Conservation (phyloP, 2,329 filamentous ascomycete genomes). For the Coleophoma crateriformis region DNA sequence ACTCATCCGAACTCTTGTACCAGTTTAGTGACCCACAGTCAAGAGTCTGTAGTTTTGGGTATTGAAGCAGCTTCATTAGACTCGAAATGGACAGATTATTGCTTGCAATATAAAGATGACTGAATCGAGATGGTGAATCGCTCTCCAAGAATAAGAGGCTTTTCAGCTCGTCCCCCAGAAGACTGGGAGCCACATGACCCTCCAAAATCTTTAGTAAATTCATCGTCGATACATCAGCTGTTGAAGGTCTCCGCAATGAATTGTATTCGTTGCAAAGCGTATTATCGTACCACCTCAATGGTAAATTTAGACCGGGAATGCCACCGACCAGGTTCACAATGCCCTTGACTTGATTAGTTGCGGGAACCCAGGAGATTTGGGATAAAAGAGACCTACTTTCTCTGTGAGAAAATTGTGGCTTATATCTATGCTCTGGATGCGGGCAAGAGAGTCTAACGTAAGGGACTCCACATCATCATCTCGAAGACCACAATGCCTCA, state of each 20-base stretch:
- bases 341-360: neutral
- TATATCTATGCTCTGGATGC: slow-evolving; percentile 13
- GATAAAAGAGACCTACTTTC: neutral
- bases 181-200: slow-evolving; percentile 3
- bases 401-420: slow-evolving; percentile 14
- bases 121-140: slow-evolving; percentile 10
- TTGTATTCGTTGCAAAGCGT: neutral
- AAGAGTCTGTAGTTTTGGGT: slow-evolving; percentile 10
- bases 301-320: slow-evolving; percentile 6
- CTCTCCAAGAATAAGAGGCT: slow-evolving; percentile 9
- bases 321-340: slow-evolving; percentile 8
- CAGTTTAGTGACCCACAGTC: slow-evolving; percentile 14
- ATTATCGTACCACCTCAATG: neutral
- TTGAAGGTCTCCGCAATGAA: slow-evolving; percentile 6
- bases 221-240: slow-evolving; percentile 3
- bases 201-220: slow-evolving; percentile 8
- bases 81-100: slow-evolving; percentile 10
- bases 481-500: slow-evolving; percentile 12
- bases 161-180: slow-evolving; percentile 8
- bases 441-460: slow-evolving; percentile 2
- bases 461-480: slow-evolving; percentile 13
- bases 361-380: neutral
- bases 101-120: slow-evolving; percentile 10
- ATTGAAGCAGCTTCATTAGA: slow-evolving; percentile 4
- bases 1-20: slow-evolving; percentile 5